A percentile compares a stretch with the other conserved stretches of the same genome.
phyloP scores from a whole-genome alignment of 2,329 filamentous ascomycete species.

The Talaromyces sp. region DNA sequence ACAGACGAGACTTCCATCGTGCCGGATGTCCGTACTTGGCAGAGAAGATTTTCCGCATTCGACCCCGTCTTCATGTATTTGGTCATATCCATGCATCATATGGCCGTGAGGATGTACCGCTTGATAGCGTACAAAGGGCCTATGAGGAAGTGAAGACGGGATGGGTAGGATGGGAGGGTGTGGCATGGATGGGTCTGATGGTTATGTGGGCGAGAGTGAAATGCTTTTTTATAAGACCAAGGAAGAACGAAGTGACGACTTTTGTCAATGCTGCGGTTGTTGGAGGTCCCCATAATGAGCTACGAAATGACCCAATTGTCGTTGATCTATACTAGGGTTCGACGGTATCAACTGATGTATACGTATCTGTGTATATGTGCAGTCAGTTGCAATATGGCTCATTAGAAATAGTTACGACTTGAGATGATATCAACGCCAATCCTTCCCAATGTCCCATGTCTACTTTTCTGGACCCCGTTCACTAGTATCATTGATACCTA shows the following conservation, averaged over 20 bases:
- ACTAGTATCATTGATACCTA: too few species aligned
- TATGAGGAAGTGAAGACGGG: not conserved
- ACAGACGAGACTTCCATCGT: not conserved
- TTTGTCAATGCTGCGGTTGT: not conserved
- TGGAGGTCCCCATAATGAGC: not conserved
- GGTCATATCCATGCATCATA: not conserved
- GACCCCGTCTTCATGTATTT: not conserved
- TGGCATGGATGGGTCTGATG: not conserved
- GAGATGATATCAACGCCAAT: too few species aligned
- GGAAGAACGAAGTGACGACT: not conserved
- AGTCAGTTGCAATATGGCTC: too few species aligned
- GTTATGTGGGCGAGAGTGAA: not conserved
- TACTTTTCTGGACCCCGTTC: too few species aligned
- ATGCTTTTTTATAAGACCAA: not conserved
- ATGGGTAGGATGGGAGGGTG: not conserved
- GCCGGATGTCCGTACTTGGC: not conserved
- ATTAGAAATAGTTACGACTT: too few species aligned
- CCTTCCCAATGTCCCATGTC: too few species aligned
- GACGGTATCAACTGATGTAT: too few species aligned
- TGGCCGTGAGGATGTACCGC: not conserved
- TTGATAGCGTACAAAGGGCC: not conserved
- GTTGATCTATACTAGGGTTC: not conserved
- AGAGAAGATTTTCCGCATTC: not conserved
- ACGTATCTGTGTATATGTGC: too few species aligned
- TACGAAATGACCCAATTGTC: not conserved